Percentiles rank a stretch among this genome's conserved stretches.
Evolutionary conservation across 139 green algal species (phyloP).

Genomic region (Pleodorina starrii): DNA sequence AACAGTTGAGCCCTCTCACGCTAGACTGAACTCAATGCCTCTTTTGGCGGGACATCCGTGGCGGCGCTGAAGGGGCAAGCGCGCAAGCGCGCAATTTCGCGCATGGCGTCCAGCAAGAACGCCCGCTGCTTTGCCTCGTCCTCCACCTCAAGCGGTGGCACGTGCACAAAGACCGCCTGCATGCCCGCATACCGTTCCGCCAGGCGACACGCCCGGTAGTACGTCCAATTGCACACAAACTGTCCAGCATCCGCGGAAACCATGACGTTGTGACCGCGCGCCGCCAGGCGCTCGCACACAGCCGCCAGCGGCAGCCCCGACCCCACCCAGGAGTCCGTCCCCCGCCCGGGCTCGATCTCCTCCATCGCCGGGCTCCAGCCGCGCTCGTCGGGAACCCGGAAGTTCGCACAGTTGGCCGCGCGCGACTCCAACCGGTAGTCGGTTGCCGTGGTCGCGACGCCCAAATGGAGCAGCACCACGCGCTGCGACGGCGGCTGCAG

Average conservation of each 20-base stretch:
- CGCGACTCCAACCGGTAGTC: slow-evolving; percentile 60
- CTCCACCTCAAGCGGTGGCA: slow-evolving; percentile 59
- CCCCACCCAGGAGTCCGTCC: neutral
- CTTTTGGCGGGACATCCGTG: too few relatives aligned
- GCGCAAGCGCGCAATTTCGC: neutral
- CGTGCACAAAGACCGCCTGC: slow-evolving; percentile 75
- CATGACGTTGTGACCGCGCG: neutral
- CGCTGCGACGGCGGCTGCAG: neutral
- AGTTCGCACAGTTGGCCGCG: slow-evolving; percentile 64
- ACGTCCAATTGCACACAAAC: slow-evolving; percentile 71
- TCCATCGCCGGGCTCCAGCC: neutral
- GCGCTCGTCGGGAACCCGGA: slow-evolving; percentile 53
- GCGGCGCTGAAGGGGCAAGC: too few relatives aligned
- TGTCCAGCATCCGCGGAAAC: slow-evolving; percentile 58
- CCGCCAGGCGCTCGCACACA: neutral
- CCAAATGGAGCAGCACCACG: slow-evolving; percentile 56
- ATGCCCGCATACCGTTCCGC: neutral
- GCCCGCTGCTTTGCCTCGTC: slow-evolving; percentile 50
- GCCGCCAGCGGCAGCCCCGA: neutral
- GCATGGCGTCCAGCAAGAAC: slow-evolving; percentile 51
- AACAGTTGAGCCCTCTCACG: too few relatives aligned
- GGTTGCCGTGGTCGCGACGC: slow-evolving; percentile 47
- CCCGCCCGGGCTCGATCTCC: neutral
- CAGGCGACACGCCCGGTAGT: slow-evolving; percentile 24
- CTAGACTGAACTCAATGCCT: too few relatives aligned